phyloP scores from a whole-genome alignment of 441 rosid species.

The Heliophila coronopifolia region DNA sequence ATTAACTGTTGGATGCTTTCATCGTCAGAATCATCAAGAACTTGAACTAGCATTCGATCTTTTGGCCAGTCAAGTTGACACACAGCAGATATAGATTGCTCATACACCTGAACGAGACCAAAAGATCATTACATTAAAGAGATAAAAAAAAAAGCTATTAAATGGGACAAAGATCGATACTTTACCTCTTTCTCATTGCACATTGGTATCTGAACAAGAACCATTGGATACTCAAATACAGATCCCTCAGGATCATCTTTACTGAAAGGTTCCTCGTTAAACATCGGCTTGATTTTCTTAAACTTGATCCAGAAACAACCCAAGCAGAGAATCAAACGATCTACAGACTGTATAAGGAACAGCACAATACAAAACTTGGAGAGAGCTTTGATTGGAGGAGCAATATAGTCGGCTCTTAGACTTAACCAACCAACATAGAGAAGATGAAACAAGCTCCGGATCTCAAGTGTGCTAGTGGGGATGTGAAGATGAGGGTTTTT shows the following conservation, averaged over 20 bases:
- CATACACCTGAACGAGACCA: slow-evolving; percentile 55
- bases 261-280: slow-evolving; percentile 51
- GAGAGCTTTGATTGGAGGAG: slow-evolving; percentile 57
- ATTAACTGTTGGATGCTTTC: slow-evolving; percentile 66
- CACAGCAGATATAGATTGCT: slow-evolving; percentile 86
- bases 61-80: slow-evolving; percentile 93
- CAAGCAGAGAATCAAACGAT: slow-evolving; percentile 65
- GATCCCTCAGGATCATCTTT: slow-evolving; percentile 54
- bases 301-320: slow-evolving; percentile 89
- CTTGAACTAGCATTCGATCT: slow-evolving; percentile 66
- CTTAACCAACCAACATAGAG: slow-evolving; percentile 63
- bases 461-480: slow-evolving; percentile 39
- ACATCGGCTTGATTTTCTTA: slow-evolving; percentile 66
- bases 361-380: slow-evolving; percentile 65
- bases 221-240: slow-evolving; percentile 62
- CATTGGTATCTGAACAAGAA: slow-evolving; percentile 97
- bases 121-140: not conserved
- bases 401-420: slow-evolving; percentile 62
- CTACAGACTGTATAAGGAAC: slow-evolving; percentile 74
- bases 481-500: slow-evolving; percentile 42
- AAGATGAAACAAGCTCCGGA: slow-evolving; percentile 50
- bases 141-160: not conserved
- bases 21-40: slow-evolving; percentile 84
- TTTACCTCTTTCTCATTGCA: slow-evolving; percentile 88
- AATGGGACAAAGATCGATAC: not conserved